These are phyloP conservation scores for Acanthochlamys bracteata DNA, from an alignment of 106 monocot genomes.

Conservation along the genomic window DNA sequence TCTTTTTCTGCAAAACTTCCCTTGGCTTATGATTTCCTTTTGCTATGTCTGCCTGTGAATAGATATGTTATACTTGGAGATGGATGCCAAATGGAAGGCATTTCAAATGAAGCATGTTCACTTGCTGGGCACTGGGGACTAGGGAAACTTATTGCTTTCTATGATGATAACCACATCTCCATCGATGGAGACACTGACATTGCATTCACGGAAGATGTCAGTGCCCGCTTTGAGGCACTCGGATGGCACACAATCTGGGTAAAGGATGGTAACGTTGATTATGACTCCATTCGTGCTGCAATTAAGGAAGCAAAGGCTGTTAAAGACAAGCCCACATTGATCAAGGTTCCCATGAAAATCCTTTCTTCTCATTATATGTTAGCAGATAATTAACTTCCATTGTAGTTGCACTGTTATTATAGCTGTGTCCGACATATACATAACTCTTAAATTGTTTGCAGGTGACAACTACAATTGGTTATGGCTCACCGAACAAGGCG, in stretches of 20 bases:
- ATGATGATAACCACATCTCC: slow-evolving; percentile 97
- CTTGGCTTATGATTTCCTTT: background rate
- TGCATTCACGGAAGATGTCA: slow-evolving; percentile 92
- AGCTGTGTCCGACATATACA: background rate
- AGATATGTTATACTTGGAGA: slow-evolving; percentile 65
- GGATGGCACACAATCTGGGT: slow-evolving; percentile 99
- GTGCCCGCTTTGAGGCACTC: slow-evolving; percentile 81
- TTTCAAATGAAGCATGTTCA: slow-evolving; percentile 79
- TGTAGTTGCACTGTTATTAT: too few relatives aligned
- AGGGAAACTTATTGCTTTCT: slow-evolving; percentile 89
- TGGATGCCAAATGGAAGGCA: slow-evolving; percentile 71
- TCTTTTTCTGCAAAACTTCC: background rate
- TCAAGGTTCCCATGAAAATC: slow-evolving; percentile 32
- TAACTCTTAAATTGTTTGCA: background rate
- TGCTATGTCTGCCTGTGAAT: background rate
- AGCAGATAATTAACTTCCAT: background rate
- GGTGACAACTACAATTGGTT: slow-evolving; percentile 83
- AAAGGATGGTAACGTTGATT: slow-evolving; percentile 83
- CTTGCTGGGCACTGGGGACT: slow-evolving; percentile 94
- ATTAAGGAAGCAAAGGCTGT: slow-evolving; percentile 64
- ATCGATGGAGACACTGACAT: slow-evolving; percentile 98
- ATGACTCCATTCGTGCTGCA: slow-evolving; percentile 60
- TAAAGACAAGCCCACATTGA: slow-evolving; percentile 62
- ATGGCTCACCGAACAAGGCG: slow-evolving; percentile 77
- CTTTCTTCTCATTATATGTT: background rate